These are phyloP conservation scores for Colletotrichum navitas DNA, from an alignment of 2,329 filamentous ascomycete species.

Conservation along the genomic window DNA sequence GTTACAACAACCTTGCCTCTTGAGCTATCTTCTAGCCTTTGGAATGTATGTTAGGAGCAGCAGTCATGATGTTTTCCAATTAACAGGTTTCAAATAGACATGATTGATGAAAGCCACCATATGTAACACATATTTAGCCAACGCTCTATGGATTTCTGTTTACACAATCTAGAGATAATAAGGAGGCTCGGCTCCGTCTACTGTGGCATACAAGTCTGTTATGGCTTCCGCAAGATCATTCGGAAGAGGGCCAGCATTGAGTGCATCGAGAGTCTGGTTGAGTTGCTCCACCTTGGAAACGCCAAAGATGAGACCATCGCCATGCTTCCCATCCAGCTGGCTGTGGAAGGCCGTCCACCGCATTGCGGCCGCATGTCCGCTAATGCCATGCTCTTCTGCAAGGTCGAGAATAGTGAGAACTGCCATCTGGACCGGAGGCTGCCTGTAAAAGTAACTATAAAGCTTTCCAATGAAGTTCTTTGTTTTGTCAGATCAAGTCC, in stretches of 20 bases:
- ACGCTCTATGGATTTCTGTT: neutral
- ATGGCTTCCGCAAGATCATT: neutral
- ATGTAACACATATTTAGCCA: neutral
- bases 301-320: neutral
- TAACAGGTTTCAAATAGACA: too few relatives aligned
- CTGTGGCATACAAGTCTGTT: neutral
- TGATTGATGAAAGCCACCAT: neutral
- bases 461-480: slow-evolving; percentile 1
- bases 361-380: slow-evolving; percentile 2
- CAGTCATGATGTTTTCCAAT: too few relatives aligned
- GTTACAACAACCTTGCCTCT: too few relatives aligned
- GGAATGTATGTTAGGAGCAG: too few relatives aligned
- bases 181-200: slow-evolving; percentile 6
- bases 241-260: slow-evolving; percentile 9
- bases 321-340: neutral
- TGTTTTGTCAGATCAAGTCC: neutral
- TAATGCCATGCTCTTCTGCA: neutral
- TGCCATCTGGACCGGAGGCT: neutral
- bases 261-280: neutral
- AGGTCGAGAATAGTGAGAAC: neutral
- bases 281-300: slow-evolving; percentile 1
- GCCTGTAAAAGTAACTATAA: neutral
- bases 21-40: too few relatives aligned
- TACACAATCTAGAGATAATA: neutral
- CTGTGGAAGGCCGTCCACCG: slow-evolving; percentile 11